Evolutionary conservation across 331 rosid genomes (phyloP), one percentile per base, ranked within the genome.

Genomic region (Malus hybrid): DNA sequence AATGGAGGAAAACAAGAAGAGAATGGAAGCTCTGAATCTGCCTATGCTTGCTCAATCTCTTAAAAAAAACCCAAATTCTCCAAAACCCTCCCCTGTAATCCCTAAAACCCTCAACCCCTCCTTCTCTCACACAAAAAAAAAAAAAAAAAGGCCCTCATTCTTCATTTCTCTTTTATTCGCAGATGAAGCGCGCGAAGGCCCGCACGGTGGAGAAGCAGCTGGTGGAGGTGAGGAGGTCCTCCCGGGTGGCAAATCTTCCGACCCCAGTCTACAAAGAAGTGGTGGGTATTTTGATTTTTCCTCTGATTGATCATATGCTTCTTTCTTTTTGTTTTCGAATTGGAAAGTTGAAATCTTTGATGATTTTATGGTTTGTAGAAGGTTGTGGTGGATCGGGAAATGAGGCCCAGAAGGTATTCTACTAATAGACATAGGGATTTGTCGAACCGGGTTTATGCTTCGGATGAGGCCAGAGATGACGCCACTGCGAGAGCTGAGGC

Each of bases 1-100:
- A 65, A 1, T 93, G 80, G 98, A 93, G 71, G 96, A 89, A 61
- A 93, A 91, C 84, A 79, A 60, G 72, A 90, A 82, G 85, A 81
- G 96, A 71, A 83, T 89, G 87, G 97, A 89, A 55, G 97, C 93
- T 39, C 93, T 93, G 59, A 89, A 84, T 72, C 87, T 93, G 7
- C 84, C 84, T 4, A 70, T 67, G 22, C 96, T 91, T 42, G 83
- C 97, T 82, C 88, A 80, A 29, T 79, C 92, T 15, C 86, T 93
- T 34, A 6, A 52, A 18, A 79, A 77, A 29, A 62, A 60, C 10
- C 80, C 91, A 15, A 34, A 82, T 28, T 82, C 92, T 74, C 86
- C 87, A 59, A 85, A 81, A 19, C 81, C 88, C 67, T 87, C 97
- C 3, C 89, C 92, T 3, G 90, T 88, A 74, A 67, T 28, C 20